Conservation (phyloP, 805 yeast species). For the Starmerella vaccinii region DNA sequence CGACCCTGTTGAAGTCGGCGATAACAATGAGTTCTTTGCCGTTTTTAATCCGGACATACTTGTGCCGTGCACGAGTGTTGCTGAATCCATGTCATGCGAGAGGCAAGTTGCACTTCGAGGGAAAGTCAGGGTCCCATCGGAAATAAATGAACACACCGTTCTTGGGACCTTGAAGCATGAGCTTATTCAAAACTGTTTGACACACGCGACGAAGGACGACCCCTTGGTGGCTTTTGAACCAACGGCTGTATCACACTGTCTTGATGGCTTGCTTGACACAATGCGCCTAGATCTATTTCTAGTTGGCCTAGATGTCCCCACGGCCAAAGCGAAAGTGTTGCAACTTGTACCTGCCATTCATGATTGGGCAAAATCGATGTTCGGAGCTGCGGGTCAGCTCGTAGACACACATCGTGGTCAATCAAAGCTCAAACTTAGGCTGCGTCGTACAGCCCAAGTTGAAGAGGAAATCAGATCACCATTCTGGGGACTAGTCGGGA, state of each 20-base stretch:
- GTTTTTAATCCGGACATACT: constrained; percentile 77
- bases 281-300: constrained; percentile 38
- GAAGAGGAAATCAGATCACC: constrained; percentile 94
- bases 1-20: constrained; percentile 37
- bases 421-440: constrained; percentile 37
- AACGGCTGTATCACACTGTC: constrained; percentile 19
- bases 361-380: constrained; percentile 27
- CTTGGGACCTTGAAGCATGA: constrained; percentile 79
- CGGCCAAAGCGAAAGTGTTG: constrained; percentile 43
- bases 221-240: not conserved
- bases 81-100: constrained; percentile 64
- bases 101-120: constrained; percentile 56
- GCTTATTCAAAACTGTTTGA: constrained; percentile 50
- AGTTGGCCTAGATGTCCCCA: constrained; percentile 43
- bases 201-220: constrained; percentile 31
- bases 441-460: constrained; percentile 42
- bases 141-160: constrained; percentile 51
- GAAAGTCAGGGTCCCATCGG: constrained; percentile 44
- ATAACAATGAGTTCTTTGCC: constrained; percentile 48
- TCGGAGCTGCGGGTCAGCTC: constrained; percentile 30
- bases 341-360: constrained; percentile 38
- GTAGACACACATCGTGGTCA: constrained; percentile 11
- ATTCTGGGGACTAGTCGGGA: constrained; percentile 76
- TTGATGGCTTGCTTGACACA: constrained; percentile 27
- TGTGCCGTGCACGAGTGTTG: constrained; percentile 69